phyloP scores from a whole-genome alignment of 1,284 basidiomycete genomes.

The Thecaphora frezii region DNA sequence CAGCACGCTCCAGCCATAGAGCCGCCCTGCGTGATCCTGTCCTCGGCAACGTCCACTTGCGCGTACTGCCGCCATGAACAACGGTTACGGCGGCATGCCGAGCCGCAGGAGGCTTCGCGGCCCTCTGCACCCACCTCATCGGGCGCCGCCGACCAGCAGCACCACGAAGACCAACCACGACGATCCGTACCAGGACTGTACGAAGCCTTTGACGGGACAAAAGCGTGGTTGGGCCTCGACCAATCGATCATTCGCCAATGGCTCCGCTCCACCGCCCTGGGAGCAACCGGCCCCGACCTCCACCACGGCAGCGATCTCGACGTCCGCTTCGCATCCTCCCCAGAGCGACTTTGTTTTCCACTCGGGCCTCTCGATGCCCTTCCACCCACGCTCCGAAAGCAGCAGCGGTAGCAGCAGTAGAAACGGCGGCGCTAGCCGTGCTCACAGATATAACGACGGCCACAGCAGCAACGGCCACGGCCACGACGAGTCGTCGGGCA shows the following conservation, averaged over 20 bases:
- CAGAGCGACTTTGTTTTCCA: conserved; percentile 24
- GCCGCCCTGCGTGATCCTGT: too few species aligned
- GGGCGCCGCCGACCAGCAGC: conserved; percentile 7
- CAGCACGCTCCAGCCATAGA: too few species aligned
- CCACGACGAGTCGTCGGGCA: too few species aligned
- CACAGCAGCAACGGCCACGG: too few species aligned
- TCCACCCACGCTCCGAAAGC: neutral
- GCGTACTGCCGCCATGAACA: conserved; percentile 13
- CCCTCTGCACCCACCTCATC: conserved; percentile 23
- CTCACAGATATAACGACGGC: too few species aligned
- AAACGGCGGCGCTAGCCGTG: too few species aligned
- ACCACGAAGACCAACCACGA: neutral
- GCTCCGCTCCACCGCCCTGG: conserved; percentile 17
- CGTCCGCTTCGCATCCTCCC: conserved; percentile 6
- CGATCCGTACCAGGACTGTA: conserved; percentile 6
- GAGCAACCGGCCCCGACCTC: conserved; percentile 15
- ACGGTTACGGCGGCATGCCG: conserved; percentile 24
- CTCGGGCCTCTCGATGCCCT: conserved; percentile 15
- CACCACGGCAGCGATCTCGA: conserved; percentile 5
- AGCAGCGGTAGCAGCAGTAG: neutral
- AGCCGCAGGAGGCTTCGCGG: conserved; percentile 20
- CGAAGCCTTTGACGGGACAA: conserved; percentile 11
- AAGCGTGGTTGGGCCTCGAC: conserved; percentile 25
- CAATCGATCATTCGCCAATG: conserved; percentile 7
- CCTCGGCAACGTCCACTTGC: too few species aligned